Conservation (phyloP, 768 basidiomycete genomes). For the Leccinum obscurum region DNA sequence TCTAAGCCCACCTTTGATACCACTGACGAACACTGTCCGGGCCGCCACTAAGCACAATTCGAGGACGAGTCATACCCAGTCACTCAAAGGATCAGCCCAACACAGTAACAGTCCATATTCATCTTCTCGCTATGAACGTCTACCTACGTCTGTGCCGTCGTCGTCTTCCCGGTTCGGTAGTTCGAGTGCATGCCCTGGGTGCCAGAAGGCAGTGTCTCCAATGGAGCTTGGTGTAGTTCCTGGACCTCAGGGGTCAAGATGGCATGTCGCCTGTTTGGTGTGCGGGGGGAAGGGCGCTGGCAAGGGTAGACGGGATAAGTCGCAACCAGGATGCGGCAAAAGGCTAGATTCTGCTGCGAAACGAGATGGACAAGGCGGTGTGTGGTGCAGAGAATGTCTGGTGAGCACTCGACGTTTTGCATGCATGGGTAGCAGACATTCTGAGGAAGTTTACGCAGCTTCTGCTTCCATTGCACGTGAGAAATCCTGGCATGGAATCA, state of each 20-base stretch:
- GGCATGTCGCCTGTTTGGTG: conserved; percentile 77
- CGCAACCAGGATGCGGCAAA: conserved; percentile 79
- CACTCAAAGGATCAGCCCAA: conserved; percentile 14
- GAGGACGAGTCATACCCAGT: conserved; percentile 10
- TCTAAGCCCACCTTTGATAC: conserved; percentile 20
- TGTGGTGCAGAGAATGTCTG: conserved; percentile 86
- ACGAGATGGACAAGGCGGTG: conserved; percentile 61
- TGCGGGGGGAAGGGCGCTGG: conserved; percentile 68
- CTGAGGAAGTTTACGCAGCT: conserved; percentile 41
- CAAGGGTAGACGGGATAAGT: conserved; percentile 49
- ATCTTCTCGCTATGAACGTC: conserved; percentile 34
- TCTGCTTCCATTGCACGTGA: conserved; percentile 49
- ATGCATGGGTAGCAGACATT: conserved; percentile 1
- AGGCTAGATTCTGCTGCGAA: conserved; percentile 82
- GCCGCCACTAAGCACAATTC: conserved; percentile 7
- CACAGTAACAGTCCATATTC: conserved; percentile 20
- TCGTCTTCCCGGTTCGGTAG: conserved; percentile 35
- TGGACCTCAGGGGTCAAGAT: conserved; percentile 78
- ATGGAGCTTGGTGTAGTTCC: conserved; percentile 88
- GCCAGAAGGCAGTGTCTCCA: conserved; percentile 66
- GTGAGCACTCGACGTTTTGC: conserved; percentile 42
- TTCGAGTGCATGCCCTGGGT: conserved; percentile 69
- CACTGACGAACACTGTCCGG: conserved; percentile 21
- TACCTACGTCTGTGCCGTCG: conserved; percentile 18
- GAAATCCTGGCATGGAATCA: conserved; percentile 52